A percentile compares a stretch with the other conserved stretches of the same genome.
Conservation (phyloP, 352 stramenopile genomes). For the Globisporangium middletonii region DNA sequence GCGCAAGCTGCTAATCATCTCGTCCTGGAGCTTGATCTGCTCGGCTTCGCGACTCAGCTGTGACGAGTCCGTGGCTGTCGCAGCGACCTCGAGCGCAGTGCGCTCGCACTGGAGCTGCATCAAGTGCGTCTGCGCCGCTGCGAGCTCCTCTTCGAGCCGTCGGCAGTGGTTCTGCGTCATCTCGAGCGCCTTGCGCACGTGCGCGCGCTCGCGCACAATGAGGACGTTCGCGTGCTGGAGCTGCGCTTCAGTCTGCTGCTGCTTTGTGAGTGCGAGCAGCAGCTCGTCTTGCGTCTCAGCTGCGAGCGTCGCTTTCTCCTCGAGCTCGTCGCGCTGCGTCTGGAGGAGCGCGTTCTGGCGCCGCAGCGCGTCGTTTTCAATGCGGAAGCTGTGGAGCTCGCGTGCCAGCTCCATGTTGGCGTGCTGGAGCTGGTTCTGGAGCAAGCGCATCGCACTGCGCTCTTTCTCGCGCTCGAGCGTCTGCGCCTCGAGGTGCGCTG, state of each 20-base stretch:
- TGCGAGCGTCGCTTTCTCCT: constrained; percentile 14
- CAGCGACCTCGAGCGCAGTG: constrained; percentile 25
- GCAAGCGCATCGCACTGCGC: constrained; percentile 8
- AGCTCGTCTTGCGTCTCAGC: constrained; percentile 49
- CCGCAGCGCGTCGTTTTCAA: constrained; percentile 43
- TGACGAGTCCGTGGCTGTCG: constrained; percentile 18
- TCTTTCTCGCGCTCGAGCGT: constrained; percentile 21
- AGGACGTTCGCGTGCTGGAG: constrained; percentile 19
- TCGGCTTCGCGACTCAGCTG: constrained; percentile 22
- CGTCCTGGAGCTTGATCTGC: constrained; percentile 36
- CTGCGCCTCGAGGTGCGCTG: constrained; percentile 43
- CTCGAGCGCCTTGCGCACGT: constrained; percentile 32
- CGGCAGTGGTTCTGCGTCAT: constrained; percentile 42
- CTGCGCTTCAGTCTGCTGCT: constrained; percentile 34
- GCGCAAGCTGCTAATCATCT: constrained; percentile 45
- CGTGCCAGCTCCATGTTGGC: constrained; percentile 20
- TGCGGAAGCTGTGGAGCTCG: constrained; percentile 27
- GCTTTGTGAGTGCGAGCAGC: constrained; percentile 28
- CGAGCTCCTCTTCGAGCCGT: constrained; percentile 44
- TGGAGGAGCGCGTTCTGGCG: constrained; percentile 25
- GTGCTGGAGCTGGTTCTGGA: constrained; percentile 13
- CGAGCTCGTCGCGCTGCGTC: constrained; percentile 20
- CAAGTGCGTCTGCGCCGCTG: constrained; percentile 28
- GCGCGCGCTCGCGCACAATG: constrained; percentile 23
- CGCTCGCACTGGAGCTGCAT: constrained; percentile 42